Evolutionary conservation across 257 asterid genomes (phyloP), one percentile per base, ranked within the genome.

Genomic region (Nemophila menziesii): DNA sequence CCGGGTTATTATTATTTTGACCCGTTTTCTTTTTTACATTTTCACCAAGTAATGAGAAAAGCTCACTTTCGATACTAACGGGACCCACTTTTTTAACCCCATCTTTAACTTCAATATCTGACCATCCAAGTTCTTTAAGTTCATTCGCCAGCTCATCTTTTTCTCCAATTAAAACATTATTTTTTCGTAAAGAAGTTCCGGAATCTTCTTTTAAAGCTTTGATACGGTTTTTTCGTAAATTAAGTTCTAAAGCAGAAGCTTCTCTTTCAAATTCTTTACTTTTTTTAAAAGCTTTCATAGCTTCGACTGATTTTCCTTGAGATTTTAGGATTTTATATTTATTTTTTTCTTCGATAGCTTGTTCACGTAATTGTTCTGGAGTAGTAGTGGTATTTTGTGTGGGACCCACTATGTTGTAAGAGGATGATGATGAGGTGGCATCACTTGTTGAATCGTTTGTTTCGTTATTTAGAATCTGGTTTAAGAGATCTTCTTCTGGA

Each of bases 181-280:
- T 62, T 55, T 62, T 79, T 39, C 51, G 61, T 33, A 53, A 23
- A 40, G 74, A 43, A 36, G 62, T 48, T 40, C 42, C 59, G 24
- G 64, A 48, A 33, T 72, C 77, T 49, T 68, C 74, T 40, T 64
- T 71, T 59, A 49, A 66, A 46, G 78, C 78, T 70, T 51, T 85
- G 68, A 60, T 77, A 43, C 99, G 94, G 42, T 33, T 70, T 74
- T 81, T 90, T 56, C 94, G 67, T 43, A 85, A 54, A 45, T 72
- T 57, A 45, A 85, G 39, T 67, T 85, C 94, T 75, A 81, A 46
- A 5, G 94, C 89, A 29, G 54, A 89, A 62, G 99, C 99, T 58
- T 78, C 92, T 69, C 92, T 76, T 62, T 90, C 99, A 22, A 85
- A 93, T 66, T 90, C 99, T 62, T 90, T 90, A 20, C 92, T 96